Base-by-base conservation (phyloP, 805 yeast genomes). In the Scheffersomyces ergatensis region DNA sequence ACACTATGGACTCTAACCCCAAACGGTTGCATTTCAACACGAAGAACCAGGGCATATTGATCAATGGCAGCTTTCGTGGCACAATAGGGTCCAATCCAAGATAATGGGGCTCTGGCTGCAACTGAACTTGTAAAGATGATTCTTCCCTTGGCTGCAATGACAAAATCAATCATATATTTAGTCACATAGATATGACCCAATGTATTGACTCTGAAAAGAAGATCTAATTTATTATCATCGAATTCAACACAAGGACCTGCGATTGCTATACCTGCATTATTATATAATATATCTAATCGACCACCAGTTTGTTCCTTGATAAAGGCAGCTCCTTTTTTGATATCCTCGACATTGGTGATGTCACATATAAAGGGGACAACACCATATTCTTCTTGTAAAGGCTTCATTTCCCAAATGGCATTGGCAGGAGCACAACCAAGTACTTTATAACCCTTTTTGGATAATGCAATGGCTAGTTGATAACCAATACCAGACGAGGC, bases 371-470 rank as follows among this genome's bases (percentile, higher is more conserved):
- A 31, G 0, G 72, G 59, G 19, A 60, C 58, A 9, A 62, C 52
- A 0, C 65, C 62, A 40, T 55, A 59, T 21, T 51, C 40, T 16
- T 67, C 53, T 12, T 48, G 43, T 42, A 81, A 58, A 4, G 74
- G 70, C 20, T 70, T 67, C 78, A 83, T 32, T 77, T 12, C 72
- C 72, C 32, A 65, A 76, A 26, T 72, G 43, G 45, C 84, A 67
- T 54, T 87, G 67, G 49, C 36, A 24, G 45, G 40, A 2, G 90
- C 86, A 44, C 82, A 77, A 0, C 87, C 88, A 53, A 76, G 82
- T 1, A 84, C 86, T 42, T 63, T 58, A 58, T 68, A 77, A 6
- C 80, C 80, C 40, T 73, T 58, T 15, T 55, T 51, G 5, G 75
- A 76, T 26, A 76, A 57, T 39, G 70, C 76, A 24, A 62, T 59